A percentile compares a stretch with the other conserved stretches of the same genome.
These are phyloP conservation scores for Pseudogymnoascus sp. DNA, from an alignment of 2,329 filamentous ascomycete genomes.

Conservation along the genomic window DNA sequence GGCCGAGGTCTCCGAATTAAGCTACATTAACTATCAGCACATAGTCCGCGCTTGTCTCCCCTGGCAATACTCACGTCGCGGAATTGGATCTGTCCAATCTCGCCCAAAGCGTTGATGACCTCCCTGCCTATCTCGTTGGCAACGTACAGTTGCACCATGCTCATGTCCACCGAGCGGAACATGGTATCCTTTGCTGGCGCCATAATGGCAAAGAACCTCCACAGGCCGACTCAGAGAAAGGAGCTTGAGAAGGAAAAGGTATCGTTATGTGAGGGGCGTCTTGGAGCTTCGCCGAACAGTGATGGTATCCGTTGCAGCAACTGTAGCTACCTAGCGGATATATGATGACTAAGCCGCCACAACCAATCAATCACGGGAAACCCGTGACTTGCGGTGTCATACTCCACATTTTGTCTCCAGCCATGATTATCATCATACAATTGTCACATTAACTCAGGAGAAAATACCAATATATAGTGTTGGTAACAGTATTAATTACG, in stretches of 20 bases:
- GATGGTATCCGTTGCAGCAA: slow-evolving; percentile 8
- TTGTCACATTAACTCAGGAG: background rate
- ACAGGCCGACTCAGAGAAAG: slow-evolving; percentile 7
- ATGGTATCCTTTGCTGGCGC: slow-evolving; percentile 75
- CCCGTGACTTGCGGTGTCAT: background rate
- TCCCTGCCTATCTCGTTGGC: slow-evolving; percentile 98
- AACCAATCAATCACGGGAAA: slow-evolving; percentile 4
- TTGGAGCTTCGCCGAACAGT: background rate
- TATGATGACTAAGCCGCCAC: slow-evolving; percentile 3
- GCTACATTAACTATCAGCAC: slow-evolving; percentile 42
- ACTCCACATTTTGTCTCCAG: background rate
- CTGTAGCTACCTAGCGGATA: slow-evolving; percentile 10
- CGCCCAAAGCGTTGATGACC: slow-evolving; percentile 90
- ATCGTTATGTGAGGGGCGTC: background rate
- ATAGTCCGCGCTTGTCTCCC: slow-evolving; percentile 15
- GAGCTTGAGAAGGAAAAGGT: slow-evolving; percentile 3
- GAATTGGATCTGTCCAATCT: slow-evolving; percentile 94
- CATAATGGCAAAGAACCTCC: slow-evolving; percentile 37
- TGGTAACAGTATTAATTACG: background rate
- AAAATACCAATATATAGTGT: background rate
- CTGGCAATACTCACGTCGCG: slow-evolving; percentile 61
- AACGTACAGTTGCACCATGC: slow-evolving; percentile 98
- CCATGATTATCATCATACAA: background rate
- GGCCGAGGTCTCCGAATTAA: slow-evolving; percentile 86
- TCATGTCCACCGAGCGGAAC: slow-evolving; percentile 99